Conservation (phyloP, 495 filamentous ascomycete genomes). For the Halenospora varia region DNA sequence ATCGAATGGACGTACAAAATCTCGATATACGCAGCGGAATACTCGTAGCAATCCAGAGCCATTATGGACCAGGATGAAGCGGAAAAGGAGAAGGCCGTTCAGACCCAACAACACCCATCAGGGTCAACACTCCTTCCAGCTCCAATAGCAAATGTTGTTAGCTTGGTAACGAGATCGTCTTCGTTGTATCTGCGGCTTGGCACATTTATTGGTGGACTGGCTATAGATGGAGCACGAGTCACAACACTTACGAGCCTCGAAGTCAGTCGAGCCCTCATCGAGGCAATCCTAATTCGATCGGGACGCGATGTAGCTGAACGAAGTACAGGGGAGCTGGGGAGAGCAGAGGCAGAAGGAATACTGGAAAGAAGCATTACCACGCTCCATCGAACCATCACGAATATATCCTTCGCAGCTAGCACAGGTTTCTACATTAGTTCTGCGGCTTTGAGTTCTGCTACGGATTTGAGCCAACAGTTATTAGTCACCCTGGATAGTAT, state of each 20-base stretch:
- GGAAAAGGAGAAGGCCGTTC: slow-evolving; percentile 4
- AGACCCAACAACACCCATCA: background rate
- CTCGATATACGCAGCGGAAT: background rate
- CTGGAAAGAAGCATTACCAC: slow-evolving; percentile 60
- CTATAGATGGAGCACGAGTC: slow-evolving; percentile 60
- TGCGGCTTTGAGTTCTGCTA: slow-evolving; percentile 55
- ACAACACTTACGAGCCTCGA: slow-evolving; percentile 70
- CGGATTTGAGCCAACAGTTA: slow-evolving; percentile 60
- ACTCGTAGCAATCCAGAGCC: background rate
- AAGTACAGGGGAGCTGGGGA: slow-evolving; percentile 49
- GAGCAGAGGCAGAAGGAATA: slow-evolving; percentile 56
- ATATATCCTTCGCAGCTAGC: slow-evolving; percentile 62
- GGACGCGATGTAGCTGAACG: slow-evolving; percentile 59
- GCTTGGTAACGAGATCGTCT: slow-evolving; percentile 63
- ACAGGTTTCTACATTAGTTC: slow-evolving; percentile 68
- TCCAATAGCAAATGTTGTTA: slow-evolving; percentile 65
- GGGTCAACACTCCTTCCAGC: slow-evolving; percentile 57
- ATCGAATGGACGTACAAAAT: slow-evolving; percentile 8
- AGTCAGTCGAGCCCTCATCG: slow-evolving; percentile 60
- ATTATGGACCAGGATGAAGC: slow-evolving; percentile 23
- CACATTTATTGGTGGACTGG: slow-evolving; percentile 58
- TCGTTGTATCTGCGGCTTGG: slow-evolving; percentile 69
- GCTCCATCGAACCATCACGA: slow-evolving; percentile 59
- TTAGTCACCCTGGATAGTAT: slow-evolving; percentile 68
- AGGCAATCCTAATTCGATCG: slow-evolving; percentile 63